Evolutionary conservation across 352 stramenopile genomes (phyloP).

Genomic region (Blastocystis hominis): DNA sequence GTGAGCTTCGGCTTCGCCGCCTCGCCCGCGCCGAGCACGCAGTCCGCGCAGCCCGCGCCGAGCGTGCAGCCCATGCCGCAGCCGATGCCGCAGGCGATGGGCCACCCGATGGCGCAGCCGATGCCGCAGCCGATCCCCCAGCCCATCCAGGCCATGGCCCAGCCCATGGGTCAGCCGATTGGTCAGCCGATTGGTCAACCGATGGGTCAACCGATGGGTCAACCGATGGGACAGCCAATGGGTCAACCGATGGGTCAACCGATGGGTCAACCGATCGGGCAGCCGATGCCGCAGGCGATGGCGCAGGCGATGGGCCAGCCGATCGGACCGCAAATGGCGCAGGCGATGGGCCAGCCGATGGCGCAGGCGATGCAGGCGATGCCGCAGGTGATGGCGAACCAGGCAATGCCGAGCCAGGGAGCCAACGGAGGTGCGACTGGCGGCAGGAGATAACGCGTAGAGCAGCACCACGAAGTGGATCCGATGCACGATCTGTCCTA

Average conservation of each 20-base stretch:
- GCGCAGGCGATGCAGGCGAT: neutral
- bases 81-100: neutral
- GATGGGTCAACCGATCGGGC: neutral
- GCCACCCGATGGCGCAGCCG: neutral
- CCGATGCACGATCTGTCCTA: neutral
- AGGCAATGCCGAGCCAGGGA: neutral
- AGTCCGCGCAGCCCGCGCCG: neutral
- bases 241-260: neutral
- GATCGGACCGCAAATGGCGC: neutral
- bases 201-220: neutral
- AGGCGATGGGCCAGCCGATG: neutral
- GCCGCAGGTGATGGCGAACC: neutral
- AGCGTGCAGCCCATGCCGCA: neutral
- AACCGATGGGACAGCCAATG: neutral
- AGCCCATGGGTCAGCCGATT: neutral
- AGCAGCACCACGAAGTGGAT: neutral
- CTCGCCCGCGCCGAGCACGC: neutral
- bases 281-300: neutral
- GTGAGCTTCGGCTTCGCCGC: neutral
- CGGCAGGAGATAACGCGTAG: neutral
- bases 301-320: neutral
- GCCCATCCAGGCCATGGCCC: neutral
- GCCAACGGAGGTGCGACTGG: neutral
- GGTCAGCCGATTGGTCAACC: neutral
- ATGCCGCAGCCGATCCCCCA: neutral